Conservation (phyloP, 495 filamentous ascomycete genomes). For the Hypoxylon intermedium region DNA sequence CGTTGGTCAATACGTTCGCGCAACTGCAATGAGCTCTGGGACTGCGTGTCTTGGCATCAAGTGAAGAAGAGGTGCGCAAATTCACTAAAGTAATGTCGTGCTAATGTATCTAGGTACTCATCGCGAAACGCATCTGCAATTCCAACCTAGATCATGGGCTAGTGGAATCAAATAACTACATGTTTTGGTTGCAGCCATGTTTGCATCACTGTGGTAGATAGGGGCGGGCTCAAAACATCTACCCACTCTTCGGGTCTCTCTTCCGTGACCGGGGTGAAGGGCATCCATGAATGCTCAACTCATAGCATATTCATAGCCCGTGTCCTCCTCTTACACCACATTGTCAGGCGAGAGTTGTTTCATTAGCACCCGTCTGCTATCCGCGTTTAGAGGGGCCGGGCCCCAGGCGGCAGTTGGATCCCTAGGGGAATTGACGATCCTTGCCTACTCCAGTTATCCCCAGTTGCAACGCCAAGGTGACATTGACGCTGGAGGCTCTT, state of each 20-base stretch:
- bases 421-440: conserved; percentile 16
- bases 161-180: too few relatives aligned
- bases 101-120: too few relatives aligned
- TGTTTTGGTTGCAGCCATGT: background rate
- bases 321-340: background rate
- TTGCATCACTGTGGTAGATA: background rate
- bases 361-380: conserved; percentile 24
- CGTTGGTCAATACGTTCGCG: background rate
- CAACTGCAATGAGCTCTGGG: background rate
- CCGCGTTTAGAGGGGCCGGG: background rate
- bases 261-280: background rate
- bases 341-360: conserved; percentile 25
- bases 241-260: background rate
- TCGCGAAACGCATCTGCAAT: too few relatives aligned
- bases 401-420: conserved; percentile 6
- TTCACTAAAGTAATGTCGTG: too few relatives aligned
- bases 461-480: conserved; percentile 8
- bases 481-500: conserved; percentile 35
- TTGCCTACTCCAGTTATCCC: conserved; percentile 14
- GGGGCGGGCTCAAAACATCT: background rate
- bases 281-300: background rate
- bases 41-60: too few relatives aligned
- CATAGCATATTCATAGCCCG: background rate
- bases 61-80: too few relatives aligned
- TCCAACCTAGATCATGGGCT: too few relatives aligned